Evolutionary conservation across 2,329 filamentous ascomycete genomes (phyloP).

Genomic region (Ceratocystis cubensis): DNA sequence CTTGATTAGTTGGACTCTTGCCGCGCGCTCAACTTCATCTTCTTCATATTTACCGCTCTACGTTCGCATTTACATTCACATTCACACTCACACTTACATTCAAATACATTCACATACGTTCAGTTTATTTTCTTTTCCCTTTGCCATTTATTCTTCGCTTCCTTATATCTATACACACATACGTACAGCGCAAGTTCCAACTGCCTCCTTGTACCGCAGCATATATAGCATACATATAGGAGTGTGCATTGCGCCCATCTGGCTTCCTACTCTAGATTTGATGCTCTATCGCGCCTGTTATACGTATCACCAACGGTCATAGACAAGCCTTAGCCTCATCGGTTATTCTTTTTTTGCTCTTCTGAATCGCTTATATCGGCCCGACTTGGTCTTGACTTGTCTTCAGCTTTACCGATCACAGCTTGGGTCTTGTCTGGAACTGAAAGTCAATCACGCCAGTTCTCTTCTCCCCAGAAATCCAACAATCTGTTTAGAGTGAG

Average conservation of each 20-base stretch:
- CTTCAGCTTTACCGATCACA: background rate
- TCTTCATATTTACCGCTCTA: background rate
- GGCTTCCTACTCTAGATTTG: background rate
- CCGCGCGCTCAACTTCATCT: background rate
- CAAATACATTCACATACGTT: too few species aligned
- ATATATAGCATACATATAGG: too few species aligned
- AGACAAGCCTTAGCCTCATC: constrained; percentile 1
- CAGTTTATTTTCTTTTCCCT: too few species aligned
- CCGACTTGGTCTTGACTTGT: constrained; percentile 8
- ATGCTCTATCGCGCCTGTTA: background rate
- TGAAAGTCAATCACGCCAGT: background rate
- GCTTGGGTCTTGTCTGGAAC: background rate
- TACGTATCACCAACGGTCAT: constrained; percentile 3
- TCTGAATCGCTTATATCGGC: constrained; percentile 14
- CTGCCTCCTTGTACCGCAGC: too few species aligned
- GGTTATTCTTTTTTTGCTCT: constrained; percentile 1
- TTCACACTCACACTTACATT: too few species aligned
- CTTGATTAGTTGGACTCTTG: background rate
- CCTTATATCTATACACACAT: too few species aligned
- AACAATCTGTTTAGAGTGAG: background rate
- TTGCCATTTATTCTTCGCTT: too few species aligned
- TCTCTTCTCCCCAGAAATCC: background rate
- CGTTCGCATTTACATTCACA: too few species aligned
- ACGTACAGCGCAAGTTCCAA: too few species aligned
- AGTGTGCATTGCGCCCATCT: background rate